Conservation (phyloP, 2,329 filamentous ascomycete genomes). For the Clonostachys byssicola region DNA sequence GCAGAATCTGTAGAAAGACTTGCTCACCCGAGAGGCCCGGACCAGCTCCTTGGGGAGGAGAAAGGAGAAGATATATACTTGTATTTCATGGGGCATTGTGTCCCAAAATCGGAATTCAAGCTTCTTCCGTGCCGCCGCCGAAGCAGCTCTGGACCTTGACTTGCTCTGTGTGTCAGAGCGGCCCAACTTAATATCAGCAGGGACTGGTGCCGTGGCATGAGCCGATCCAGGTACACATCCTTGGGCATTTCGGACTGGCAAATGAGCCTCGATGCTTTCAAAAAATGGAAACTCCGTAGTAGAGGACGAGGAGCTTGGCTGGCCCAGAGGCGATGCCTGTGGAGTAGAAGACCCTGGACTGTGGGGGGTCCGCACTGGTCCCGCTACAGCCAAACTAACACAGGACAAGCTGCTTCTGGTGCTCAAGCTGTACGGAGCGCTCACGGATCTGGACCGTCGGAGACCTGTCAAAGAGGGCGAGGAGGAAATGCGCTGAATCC, state of each 20-base stretch:
- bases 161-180: slow-evolving; percentile 18
- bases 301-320: slow-evolving; percentile 25
- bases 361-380: slow-evolving; percentile 17
- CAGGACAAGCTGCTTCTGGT: slow-evolving; percentile 47
- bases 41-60: slow-evolving; percentile 79
- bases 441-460: slow-evolving; percentile 61
- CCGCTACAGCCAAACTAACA: slow-evolving; percentile 42
- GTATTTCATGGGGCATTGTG: slow-evolving; percentile 77
- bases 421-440: slow-evolving; percentile 58
- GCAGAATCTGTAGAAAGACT: slow-evolving; percentile 75
- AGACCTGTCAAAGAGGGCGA: slow-evolving; percentile 66
- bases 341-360: slow-evolving; percentile 22
- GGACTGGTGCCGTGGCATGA: slow-evolving; percentile 54
- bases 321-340: slow-evolving; percentile 32
- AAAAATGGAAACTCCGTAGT: slow-evolving; percentile 34
- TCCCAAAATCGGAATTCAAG: slow-evolving; percentile 66
- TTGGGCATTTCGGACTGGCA: slow-evolving; percentile 50
- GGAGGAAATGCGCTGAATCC: slow-evolving; percentile 78
- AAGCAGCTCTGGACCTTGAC: slow-evolving; percentile 8
- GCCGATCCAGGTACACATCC: slow-evolving; percentile 33
- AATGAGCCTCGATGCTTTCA: slow-evolving; percentile 39
- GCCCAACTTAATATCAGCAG: slow-evolving; percentile 53
- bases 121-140: slow-evolving; percentile 16
- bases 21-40: slow-evolving; percentile 71
- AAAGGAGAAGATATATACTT: slow-evolving; percentile 71